These are phyloP conservation scores for Backusella parvicylindrica DNA, from an alignment of 192 early-diverging fungal genomes.

Conservation along the genomic window DNA sequence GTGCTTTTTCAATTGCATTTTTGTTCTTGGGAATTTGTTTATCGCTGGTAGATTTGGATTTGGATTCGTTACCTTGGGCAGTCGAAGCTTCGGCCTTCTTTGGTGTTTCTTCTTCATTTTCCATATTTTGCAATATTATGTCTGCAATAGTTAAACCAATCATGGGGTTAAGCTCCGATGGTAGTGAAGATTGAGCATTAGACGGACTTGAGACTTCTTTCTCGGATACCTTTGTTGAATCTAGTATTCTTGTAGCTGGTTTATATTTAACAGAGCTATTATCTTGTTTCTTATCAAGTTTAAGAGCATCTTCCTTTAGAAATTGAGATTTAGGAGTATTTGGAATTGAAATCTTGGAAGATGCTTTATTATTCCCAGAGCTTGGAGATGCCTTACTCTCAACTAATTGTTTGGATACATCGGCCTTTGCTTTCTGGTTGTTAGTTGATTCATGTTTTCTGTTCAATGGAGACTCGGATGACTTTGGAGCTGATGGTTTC, in stretches of 20 bases:
- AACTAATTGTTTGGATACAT: background rate
- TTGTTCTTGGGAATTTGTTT: background rate
- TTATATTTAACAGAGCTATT: background rate
- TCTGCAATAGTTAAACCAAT: background rate
- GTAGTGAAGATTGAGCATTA: background rate
- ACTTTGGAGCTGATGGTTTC: no score
- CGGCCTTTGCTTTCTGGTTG: background rate
- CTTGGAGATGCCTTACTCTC: background rate
- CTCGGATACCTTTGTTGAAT: background rate
- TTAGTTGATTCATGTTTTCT: background rate
- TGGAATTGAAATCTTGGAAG: background rate
- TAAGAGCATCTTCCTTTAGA: background rate
- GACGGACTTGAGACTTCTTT: background rate
- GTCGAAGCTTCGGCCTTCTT: background rate
- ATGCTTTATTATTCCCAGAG: background rate
- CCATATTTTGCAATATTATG: background rate
- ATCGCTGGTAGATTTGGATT: no score
- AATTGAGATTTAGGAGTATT: background rate
- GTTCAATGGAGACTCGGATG: background rate
- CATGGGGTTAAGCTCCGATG: background rate
- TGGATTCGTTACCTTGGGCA: background rate
- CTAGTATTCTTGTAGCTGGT: background rate
- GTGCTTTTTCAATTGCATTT: background rate
- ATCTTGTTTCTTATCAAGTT: background rate
- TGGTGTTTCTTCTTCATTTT: background rate